A percentile compares a stretch with the other conserved stretches of the same genome.
Evolutionary conservation across 2,329 filamentous ascomycete species (phyloP).

Genomic region (Fusarium dimerum): DNA sequence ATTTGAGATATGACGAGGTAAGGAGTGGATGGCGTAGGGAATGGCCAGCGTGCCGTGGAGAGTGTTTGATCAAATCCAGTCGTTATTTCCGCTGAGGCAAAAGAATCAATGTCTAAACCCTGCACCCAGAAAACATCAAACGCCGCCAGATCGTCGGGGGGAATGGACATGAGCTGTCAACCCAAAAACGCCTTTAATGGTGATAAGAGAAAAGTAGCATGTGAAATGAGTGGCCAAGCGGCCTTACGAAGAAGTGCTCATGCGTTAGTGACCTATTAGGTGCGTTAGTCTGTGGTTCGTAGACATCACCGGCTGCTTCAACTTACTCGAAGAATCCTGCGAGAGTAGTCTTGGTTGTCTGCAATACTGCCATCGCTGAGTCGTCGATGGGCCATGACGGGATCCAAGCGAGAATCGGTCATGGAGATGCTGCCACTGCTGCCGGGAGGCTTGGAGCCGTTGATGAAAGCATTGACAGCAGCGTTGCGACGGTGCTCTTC

Average conservation of each 20-base stretch:
- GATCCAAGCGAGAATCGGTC: conserved; percentile 83
- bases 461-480: conserved; percentile 75
- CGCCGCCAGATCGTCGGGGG: conserved; percentile 38
- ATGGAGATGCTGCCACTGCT: conserved; percentile 69
- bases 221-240: conserved; percentile 7
- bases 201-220: conserved; percentile 24
- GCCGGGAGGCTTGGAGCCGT: conserved; percentile 60
- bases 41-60: conserved; percentile 26
- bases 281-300: conserved; percentile 14
- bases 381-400: conserved; percentile 78
- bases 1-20: conserved; percentile 31
- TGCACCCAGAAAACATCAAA: conserved; percentile 40
- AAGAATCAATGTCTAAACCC: conserved; percentile 34
- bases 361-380: conserved; percentile 95
- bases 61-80: conserved; percentile 33
- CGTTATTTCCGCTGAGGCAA: conserved; percentile 32
- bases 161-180: conserved; percentile 41
- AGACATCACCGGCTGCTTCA: background rate
- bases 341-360: conserved; percentile 95
- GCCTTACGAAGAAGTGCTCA: conserved; percentile 38
- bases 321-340: conserved; percentile 89
- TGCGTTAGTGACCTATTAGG: conserved; percentile 57
- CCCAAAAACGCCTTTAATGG: conserved; percentile 47
- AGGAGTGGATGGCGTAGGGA: conserved; percentile 44
- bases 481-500: conserved; percentile 83